Base-by-base conservation (phyloP, 2,329 filamentous ascomycete species). In the Podosphaera xanthii region DNA sequence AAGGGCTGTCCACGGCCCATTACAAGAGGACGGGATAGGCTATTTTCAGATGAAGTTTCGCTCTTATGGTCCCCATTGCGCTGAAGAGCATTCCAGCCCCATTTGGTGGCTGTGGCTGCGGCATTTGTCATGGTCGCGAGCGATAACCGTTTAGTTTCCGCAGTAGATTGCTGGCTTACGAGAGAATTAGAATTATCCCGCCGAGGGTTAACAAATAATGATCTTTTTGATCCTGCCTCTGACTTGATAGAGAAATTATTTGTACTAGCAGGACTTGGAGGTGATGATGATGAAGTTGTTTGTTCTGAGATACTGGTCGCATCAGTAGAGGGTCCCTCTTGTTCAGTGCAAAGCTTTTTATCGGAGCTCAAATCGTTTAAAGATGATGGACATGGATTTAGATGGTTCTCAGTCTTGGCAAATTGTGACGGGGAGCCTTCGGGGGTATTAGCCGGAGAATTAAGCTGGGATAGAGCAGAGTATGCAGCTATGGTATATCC, bases 1-100 rank as follows among this genome's bases (percentile, higher is more conserved):
- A 94, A 73, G 0, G 88, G 88, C 64, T 85, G 83, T 0, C 88
- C 88, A 46, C 88, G 79, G 1, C 89, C 89, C 74, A 94, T 88
- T 2, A 69, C 63, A 9, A 65, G 62, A 1, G 88, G 88, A 65
- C 87, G 79, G 49, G 63, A 69, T 71, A 61, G 78, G 63, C 71
- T 80, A 69, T 65, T 64, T 33, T 66, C 66, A n/a, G 60, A 34
- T 4, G 59, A 48, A 14, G 54, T 59, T 30, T 65, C 64, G 10
- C 56, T 58, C 55, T 61, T 65, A 64, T 55, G 69, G 52, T 74
- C 75, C 60, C 63, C 64, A 60, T 75, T 73, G 60, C 75, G 71
- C 62, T 78, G 76, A 10, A 79, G 70, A 1, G 78, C 77, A 62
- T 76, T 79, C 70, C 77, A 75, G 1, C 79, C 78, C 79, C 79